phyloP scores from a whole-genome alignment of 2,329 filamentous ascomycete species.

The Stachybotrys chartarum region DNA sequence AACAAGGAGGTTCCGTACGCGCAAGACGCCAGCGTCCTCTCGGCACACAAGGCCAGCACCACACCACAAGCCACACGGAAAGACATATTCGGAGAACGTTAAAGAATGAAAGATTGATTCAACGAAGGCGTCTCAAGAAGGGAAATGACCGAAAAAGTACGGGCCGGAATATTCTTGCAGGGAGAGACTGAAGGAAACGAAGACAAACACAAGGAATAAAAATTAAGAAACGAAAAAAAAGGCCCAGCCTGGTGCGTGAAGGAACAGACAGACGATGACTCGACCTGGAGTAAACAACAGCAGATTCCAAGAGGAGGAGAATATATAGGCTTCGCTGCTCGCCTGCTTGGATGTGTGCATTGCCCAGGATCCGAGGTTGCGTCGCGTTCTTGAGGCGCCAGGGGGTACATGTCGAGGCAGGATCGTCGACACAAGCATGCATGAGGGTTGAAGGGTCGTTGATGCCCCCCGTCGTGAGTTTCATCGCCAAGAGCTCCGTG shows the following conservation, averaged over 20 bases:
- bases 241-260: not conserved
- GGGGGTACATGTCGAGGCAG: not conserved
- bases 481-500: not conserved
- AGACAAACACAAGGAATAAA: not conserved
- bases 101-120: not conserved
- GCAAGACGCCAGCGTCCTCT: slow-evolving; percentile 23
- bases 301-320: not conserved
- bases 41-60: slow-evolving; percentile 3
- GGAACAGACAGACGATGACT: not conserved
- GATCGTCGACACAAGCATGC: not conserved
- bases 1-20: slow-evolving; percentile 30
- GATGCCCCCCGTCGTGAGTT: not conserved
- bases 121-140: no score
- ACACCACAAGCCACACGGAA: not conserved
- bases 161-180: no score
- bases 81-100: not conserved
- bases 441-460: not conserved
- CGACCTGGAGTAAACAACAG: not conserved
- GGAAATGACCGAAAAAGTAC: not conserved
- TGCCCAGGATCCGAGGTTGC: not conserved
- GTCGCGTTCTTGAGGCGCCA: not conserved
- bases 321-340: not conserved
- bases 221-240: not conserved
- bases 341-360: not conserved
- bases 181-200: not conserved